Evolutionary conservation across 2,329 filamentous ascomycete genomes (phyloP).

Genomic region (Microdochium nivale): DNA sequence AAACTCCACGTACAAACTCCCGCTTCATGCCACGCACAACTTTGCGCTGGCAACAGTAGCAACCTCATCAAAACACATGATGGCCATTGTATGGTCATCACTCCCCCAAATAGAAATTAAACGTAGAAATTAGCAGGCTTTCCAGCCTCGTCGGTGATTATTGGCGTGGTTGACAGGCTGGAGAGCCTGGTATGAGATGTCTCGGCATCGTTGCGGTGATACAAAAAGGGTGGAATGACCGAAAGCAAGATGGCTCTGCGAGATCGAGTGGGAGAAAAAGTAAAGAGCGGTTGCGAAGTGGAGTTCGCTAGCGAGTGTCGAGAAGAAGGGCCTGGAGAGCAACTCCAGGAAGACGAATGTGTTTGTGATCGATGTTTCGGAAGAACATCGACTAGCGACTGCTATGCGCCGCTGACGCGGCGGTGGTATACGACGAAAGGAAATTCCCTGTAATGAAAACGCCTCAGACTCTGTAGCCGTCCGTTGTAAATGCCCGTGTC

Average conservation of each 20-base stretch:
- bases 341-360: not conserved
- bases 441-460: not conserved
- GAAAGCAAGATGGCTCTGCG: slow-evolving; percentile 1
- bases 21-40: not conserved
- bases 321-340: not conserved
- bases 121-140: not conserved
- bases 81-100: not conserved
- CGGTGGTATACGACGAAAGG: not conserved
- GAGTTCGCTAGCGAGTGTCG: not conserved
- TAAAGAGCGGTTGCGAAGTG: not conserved
- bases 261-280: not conserved
- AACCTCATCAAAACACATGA: not conserved
- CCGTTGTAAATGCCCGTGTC: not conserved
- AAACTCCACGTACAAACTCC: not conserved
- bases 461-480: not conserved
- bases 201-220: not conserved
- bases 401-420: not conserved
- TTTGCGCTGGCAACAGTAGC: not conserved
- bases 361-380: not conserved
- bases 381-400: not conserved
- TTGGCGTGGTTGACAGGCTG: not conserved
- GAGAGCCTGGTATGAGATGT: not conserved
- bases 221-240: not conserved
- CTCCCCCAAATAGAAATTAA: not conserved
- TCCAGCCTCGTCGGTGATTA: not conserved